Evolutionary conservation across 1,284 basidiomycete genomes (phyloP).

Genomic region (Sporisorium scitamineum): DNA sequence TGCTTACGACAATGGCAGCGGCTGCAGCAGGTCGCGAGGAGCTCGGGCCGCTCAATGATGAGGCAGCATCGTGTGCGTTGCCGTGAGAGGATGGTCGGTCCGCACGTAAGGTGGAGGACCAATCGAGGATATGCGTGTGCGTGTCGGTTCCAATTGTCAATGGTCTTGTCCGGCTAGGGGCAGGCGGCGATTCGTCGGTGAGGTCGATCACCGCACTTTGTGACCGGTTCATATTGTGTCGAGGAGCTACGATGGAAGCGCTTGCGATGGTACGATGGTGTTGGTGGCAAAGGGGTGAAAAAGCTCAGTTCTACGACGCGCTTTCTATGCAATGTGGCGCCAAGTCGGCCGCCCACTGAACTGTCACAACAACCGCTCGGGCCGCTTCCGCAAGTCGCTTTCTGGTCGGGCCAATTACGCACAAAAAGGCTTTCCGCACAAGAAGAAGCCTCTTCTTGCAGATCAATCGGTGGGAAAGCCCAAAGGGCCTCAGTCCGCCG

Average conservation of each 20-base stretch:
- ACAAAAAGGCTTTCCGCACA: constrained; percentile 8
- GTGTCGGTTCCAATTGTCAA: constrained; percentile 10
- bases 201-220: constrained; percentile 50
- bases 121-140: constrained; percentile 32
- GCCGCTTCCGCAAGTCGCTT: constrained; percentile 5
- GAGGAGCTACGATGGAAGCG: not conserved
- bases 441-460: too few relatives aligned
- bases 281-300: constrained; percentile 11
- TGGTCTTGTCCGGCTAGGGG: constrained; percentile 13
- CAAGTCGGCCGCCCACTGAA: not conserved
- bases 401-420: not conserved
- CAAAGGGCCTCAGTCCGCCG: not conserved
- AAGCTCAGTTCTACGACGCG: constrained; percentile 11
- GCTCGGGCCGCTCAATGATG: constrained; percentile 5
- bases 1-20: constrained; percentile 34
- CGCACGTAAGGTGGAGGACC: constrained; percentile 11
- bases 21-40: not conserved
- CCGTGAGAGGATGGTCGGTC: not conserved
- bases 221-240: constrained; percentile 18
- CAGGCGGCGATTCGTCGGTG: constrained; percentile 56
- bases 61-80: not conserved
- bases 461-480: not conserved
- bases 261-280: not conserved
- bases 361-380: not conserved
- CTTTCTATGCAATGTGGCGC: not conserved